Base-by-base conservation (phyloP, 306 rosid genomes). In the Dalbergia cultrata region DNA sequence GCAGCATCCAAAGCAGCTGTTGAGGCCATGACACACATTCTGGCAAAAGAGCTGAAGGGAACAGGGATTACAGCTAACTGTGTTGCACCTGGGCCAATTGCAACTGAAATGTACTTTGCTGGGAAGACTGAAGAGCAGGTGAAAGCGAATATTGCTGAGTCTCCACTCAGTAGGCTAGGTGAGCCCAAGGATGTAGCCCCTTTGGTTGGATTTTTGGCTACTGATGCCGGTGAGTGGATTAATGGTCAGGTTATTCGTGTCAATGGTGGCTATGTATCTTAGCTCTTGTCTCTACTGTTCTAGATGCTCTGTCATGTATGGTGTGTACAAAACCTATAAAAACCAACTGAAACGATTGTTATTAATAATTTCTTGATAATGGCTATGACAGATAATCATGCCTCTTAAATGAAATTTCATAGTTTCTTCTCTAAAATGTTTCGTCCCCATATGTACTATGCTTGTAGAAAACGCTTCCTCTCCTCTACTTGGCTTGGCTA, bases 41-140 rank as follows among this genome's bases (percentile, higher is more conserved):
- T 84, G 43, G 89, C 88, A 0, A 86, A 88, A 77, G 89, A 88
- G 72, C 84, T 88, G 5, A 85, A 75, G 73, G 89, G 91, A 19
- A 83, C 74, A 5, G 57, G 77, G 13, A 83, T 88, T 8, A 85
- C 91, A 12, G 91, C 82, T 3, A 88, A 88, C 26, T 85, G 88
- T 43, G 82, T 85, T 31, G 89, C 91, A 7, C 89, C 89, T 0
- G 91, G 91, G 10, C 88, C 91, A 5, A 53, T 70, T 2, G 87
- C 80, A 3, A 80, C 87, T 0, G 87, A 85, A 0, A 13, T 85
- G 58, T 85, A 68, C 62, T 80, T 73, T 50, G 57, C n/a, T 0
- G 89, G 89, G 5, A 85, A 59, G 66, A 80, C 71, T 4, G 86
- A 83, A 77, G 86, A 77, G 13, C 39, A 12, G 13, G 45, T 88